These are phyloP conservation scores for Fragaria iinumae DNA, from an alignment of 306 rosid species.

Conservation along the genomic window DNA sequence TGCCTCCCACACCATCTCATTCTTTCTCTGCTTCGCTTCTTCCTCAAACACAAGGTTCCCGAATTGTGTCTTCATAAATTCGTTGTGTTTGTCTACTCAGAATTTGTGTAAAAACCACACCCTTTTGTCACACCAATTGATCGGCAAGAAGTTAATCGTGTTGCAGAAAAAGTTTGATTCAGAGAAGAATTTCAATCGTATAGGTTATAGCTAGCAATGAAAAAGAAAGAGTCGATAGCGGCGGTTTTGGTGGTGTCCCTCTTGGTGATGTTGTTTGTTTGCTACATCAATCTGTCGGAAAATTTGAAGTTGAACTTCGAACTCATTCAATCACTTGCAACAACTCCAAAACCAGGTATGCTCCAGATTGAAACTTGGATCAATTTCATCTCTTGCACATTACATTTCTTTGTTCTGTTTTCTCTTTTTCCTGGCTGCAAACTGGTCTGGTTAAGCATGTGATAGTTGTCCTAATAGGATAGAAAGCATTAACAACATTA, in stretches of 20 bases:
- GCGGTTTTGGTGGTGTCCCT: slow-evolving; percentile 4
- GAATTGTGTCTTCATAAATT: background rate
- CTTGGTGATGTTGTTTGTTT: slow-evolving; percentile 6
- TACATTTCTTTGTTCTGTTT: background rate
- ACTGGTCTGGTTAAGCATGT: background rate
- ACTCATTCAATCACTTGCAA: background rate
- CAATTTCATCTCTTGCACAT: background rate
- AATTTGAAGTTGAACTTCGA: background rate
- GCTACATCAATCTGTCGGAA: slow-evolving; percentile 7
- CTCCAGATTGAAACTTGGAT: background rate
- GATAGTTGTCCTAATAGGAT: background rate
- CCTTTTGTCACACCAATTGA: background rate
- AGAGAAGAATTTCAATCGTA: no score
- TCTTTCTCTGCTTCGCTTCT: background rate
- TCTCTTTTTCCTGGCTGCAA: background rate
- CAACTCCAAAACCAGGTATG: background rate
- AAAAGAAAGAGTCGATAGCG: slow-evolving; percentile 17
- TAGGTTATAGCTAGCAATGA: background rate
- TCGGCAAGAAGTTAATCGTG: background rate
- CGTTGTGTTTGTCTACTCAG: background rate
- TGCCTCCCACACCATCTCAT: background rate
- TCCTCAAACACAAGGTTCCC: background rate
- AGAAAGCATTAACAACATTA: background rate
- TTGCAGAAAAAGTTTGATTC: background rate
- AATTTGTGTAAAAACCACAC: background rate